Evolutionary conservation across 2,329 filamentous ascomycete genomes (phyloP), one percentile per base, ranked within the genome.

Genomic region (Bipolaris sorokiniana): DNA sequence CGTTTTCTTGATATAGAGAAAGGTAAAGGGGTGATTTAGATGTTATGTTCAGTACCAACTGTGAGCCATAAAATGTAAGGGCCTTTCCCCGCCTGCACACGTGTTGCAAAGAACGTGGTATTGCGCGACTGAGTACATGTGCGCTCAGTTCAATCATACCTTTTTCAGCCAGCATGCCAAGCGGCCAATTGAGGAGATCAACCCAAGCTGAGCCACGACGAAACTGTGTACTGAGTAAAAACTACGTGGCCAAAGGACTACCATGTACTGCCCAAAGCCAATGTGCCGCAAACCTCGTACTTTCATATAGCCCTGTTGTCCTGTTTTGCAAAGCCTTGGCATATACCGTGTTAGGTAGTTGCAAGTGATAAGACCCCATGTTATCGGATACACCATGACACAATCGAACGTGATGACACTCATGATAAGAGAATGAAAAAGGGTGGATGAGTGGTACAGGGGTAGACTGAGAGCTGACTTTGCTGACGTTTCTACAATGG

Each of bases 261-360:
- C 5, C n/a, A 20, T 13, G 23, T 41, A 18, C 50, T 37, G 37
- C 16, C 38, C 28, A 13, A 54, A 50, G 37, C 45, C 45, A 49
- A 16, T 20, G 38, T 54, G 10, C 41, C 42, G 48, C 49, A 40
- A 46, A 51, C 7, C 36, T 56, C 36, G 48, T 56, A 51, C 37
- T 36, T 40, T 31, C 20, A 48, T 26, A 36, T 44, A 47, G 42
- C 42, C 41, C 11, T 40, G 51, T 46, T 54, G n/a, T 49, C 20
- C n/a, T 18, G 51, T 48, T 48, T 50, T 45, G 54, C 55, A 26
- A 26, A 40, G 23, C 13, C 13, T 23, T 20, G 16, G 50, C 50
- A 36, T 40, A 6, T 23, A 20, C 42, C 31, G 15, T 15, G 18
- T 46, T 15, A 34, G 50, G 44, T 45, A 40, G 15, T 22, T 15